Conservation (phyloP, 495 filamentous ascomycete genomes). For the Glonium stellatum region DNA sequence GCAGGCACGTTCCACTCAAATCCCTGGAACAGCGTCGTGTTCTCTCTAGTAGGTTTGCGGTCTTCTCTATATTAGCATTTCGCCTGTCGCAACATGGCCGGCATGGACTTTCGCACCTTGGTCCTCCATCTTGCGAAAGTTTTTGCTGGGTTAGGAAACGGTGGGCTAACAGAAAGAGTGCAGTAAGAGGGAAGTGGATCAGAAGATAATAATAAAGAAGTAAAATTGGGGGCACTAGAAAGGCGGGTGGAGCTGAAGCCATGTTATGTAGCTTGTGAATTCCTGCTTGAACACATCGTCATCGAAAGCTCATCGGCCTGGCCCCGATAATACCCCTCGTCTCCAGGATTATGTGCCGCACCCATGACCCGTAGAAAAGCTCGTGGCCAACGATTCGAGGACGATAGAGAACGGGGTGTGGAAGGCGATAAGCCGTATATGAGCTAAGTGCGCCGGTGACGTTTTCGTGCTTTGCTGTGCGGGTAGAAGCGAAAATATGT, state of each 20-base stretch:
- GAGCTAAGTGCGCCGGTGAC: constrained; percentile 9
- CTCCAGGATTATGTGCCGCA: background rate
- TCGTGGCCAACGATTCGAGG: background rate
- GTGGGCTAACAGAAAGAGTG: background rate
- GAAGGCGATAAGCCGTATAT: background rate
- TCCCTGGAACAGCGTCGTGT: constrained; percentile 59
- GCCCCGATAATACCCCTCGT: background rate
- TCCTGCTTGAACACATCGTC: background rate
- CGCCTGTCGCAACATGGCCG: background rate
- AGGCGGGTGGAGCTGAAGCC: background rate
- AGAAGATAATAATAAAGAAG: background rate
- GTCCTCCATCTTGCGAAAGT: constrained; percentile 14
- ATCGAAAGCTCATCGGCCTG: background rate
- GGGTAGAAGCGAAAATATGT: no score
- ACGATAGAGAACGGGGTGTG: background rate
- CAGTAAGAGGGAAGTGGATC: background rate
- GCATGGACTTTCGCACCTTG: constrained; percentile 4
- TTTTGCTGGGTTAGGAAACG: background rate
- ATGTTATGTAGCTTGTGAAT: background rate
- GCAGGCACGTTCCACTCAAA: constrained; percentile 72
- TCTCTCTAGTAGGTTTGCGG: constrained; percentile 35
- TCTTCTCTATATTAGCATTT: constrained; percentile 10
- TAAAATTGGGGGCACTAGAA: background rate
- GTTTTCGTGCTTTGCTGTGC: constrained; percentile 7
- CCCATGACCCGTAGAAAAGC: background rate